Evolutionary conservation across 192 early-diverging fungal genomes (phyloP), one percentile per base, ranked within the genome.

Genomic region (Backusella tuberculispora): DNA sequence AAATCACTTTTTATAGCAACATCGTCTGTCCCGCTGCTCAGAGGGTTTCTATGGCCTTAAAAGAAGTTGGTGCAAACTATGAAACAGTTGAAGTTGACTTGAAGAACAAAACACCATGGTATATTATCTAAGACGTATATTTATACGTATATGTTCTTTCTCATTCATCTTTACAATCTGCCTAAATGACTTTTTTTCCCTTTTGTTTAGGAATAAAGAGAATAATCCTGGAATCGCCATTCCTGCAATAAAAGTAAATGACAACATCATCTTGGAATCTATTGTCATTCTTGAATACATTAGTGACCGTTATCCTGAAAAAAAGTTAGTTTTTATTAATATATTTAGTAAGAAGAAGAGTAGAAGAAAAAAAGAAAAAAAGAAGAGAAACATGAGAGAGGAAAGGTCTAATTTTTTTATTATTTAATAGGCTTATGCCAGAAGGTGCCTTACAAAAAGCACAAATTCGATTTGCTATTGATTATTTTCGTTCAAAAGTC

Each of bases 171-270:
- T 34, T 34, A 34, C 29, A 2, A 34, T 34, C 29, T 34, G 29
- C 29, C 2, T 34, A 1, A 34, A 34, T 34, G 29, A 34, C 29
- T 34, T 34, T 34, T 2, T 34, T 34, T 34, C 2, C 2, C 2
- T 34, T 74, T 19, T 21, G 37, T 21, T 7, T 72, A 75, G 78
- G 78, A 74, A 77, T 63, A 84, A 85, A 47, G 87, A 88, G 44
- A 78, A 88, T 72, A 92, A 92, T 81, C 89, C 90, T 13, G 88
- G 88, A 53, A 83, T 84, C 69, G 88, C 90, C 68, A 89, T 93
- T 8, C 92, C 92, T 19, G 83, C 89, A 5, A 72, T 93, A 66
- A 83, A 80, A 21, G 75, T 86, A 5, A 84, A 88, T 41, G 87
- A 85, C n/a, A 75, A 79, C 14, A 81, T 87, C 34, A 81, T 93